phyloP scores from a whole-genome alignment of 768 basidiomycete species.

The Russula foetens region DNA sequence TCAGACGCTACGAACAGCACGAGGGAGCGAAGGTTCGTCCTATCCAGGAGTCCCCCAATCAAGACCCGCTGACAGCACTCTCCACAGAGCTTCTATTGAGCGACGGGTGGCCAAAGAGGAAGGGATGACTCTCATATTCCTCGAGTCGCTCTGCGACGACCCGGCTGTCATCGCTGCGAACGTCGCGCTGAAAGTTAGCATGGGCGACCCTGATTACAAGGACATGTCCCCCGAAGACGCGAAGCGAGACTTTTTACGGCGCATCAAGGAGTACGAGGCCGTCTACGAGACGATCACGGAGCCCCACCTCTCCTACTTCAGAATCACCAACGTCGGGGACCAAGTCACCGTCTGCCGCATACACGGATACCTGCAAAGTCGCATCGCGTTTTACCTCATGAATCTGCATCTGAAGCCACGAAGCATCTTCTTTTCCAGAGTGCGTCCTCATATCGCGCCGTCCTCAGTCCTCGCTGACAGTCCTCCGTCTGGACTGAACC shows the following conservation, averaged over 20 bases:
- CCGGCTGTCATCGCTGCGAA: slow-evolving; percentile 92
- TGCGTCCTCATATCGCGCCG: slow-evolving; percentile 33
- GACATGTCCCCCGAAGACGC: slow-evolving; percentile 80
- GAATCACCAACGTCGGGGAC: slow-evolving; percentile 89
- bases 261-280: slow-evolving; percentile 90
- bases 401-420: slow-evolving; percentile 95
- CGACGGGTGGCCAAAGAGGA: slow-evolving; percentile 80
- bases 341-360: slow-evolving; percentile 83
- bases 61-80: not conserved
- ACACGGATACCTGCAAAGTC: slow-evolving; percentile 91
- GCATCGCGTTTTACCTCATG: slow-evolving; percentile 98
- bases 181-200: slow-evolving; percentile 89
- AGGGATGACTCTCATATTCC: slow-evolving; percentile 81
- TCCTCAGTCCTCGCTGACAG: not conserved
- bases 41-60: not conserved
- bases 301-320: slow-evolving; percentile 80
- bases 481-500: slow-evolving; percentile 4
- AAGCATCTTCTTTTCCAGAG: slow-evolving; percentile 92
- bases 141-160: slow-evolving; percentile 93
- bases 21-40: slow-evolving; percentile 51
- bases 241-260: slow-evolving; percentile 79
- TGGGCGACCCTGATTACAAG: slow-evolving; percentile 97
- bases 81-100: slow-evolving; percentile 67
- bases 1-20: slow-evolving; percentile 97
- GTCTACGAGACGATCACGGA: slow-evolving; percentile 95